Conservation (phyloP, 2,329 filamentous ascomycete species). For the Zymoseptoria crescenta region DNA sequence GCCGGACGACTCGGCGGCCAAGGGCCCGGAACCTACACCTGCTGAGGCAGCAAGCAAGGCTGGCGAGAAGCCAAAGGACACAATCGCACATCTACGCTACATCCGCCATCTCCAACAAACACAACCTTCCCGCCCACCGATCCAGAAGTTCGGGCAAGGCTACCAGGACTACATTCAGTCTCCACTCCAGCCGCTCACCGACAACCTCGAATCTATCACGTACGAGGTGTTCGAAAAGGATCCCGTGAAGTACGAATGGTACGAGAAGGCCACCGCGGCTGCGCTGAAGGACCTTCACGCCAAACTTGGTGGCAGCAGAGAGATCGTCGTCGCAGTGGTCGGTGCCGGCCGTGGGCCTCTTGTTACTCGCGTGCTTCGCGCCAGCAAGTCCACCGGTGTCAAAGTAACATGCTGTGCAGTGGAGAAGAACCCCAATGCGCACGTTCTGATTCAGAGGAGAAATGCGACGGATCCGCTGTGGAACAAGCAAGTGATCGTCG, state of each 20-base stretch:
- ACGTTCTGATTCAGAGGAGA: conserved; percentile 80
- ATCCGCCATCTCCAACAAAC: conserved; percentile 75
- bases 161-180: conserved; percentile 95
- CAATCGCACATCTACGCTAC: conserved; percentile 66
- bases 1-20: neutral
- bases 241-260: conserved; percentile 95
- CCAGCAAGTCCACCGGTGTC: conserved; percentile 67
- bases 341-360: conserved; percentile 89
- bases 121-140: conserved; percentile 57
- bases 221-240: conserved; percentile 99
- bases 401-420: conserved; percentile 82
- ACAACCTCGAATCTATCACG: conserved; percentile 93
- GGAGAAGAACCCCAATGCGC: conserved; percentile 97
- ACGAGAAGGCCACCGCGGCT: conserved; percentile 73
- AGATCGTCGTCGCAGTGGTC: conserved; percentile 81
- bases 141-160: conserved; percentile 61
- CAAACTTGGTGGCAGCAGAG: conserved; percentile 62
- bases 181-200: conserved; percentile 85
- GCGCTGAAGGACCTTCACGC: conserved; percentile 76
- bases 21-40: conserved; percentile 50
- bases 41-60: conserved; percentile 50
- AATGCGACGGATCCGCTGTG: conserved; percentile 65
- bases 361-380: conserved; percentile 76
- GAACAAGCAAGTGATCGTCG: conserved; percentile 70
- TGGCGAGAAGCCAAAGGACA: conserved; percentile 42